Evolutionary conservation across 306 rosid genomes (phyloP).

Genomic region (Aeschynomene evenia): DNA sequence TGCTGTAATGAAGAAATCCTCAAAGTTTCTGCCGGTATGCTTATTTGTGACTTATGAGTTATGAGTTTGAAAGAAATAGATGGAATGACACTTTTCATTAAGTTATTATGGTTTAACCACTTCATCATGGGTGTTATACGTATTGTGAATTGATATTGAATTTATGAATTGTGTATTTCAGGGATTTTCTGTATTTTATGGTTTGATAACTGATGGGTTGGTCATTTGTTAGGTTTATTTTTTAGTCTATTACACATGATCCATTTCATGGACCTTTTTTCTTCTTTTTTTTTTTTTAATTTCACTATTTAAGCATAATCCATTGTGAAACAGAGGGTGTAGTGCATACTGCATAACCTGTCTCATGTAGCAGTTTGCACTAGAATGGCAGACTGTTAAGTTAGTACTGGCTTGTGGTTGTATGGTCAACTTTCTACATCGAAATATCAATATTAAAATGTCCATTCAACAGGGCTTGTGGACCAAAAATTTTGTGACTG

Average conservation of each 20-base stretch:
- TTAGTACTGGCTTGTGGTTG: neutral
- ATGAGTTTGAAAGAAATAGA: conserved; percentile 12
- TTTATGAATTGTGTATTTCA: neutral
- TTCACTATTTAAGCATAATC: neutral
- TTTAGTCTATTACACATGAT: neutral
- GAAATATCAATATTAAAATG: neutral
- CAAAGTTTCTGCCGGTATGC: conserved; percentile 82
- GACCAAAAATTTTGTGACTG: neutral
- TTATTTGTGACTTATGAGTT: neutral
- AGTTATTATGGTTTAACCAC: conserved; percentile 1
- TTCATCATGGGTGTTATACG: neutral
- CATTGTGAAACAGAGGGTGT: conserved; percentile 9
- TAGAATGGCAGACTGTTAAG: neutral
- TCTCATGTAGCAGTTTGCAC: neutral
- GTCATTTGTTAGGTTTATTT: conserved; percentile 9
- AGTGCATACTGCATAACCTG: neutral
- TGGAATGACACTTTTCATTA: conserved; percentile 2
- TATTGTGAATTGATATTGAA: conserved; percentile 1
- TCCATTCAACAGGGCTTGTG: neutral
- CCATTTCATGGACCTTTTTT: neutral
- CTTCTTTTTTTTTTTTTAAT: too few relatives aligned
- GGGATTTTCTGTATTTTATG: neutral
- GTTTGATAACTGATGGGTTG: conserved; percentile 4
- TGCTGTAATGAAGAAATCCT: conserved; percentile 96
- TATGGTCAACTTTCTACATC: neutral